These are phyloP conservation scores for Pyricularia grisea DNA, from an alignment of 2,329 filamentous ascomycete genomes.

Conservation along the genomic window DNA sequence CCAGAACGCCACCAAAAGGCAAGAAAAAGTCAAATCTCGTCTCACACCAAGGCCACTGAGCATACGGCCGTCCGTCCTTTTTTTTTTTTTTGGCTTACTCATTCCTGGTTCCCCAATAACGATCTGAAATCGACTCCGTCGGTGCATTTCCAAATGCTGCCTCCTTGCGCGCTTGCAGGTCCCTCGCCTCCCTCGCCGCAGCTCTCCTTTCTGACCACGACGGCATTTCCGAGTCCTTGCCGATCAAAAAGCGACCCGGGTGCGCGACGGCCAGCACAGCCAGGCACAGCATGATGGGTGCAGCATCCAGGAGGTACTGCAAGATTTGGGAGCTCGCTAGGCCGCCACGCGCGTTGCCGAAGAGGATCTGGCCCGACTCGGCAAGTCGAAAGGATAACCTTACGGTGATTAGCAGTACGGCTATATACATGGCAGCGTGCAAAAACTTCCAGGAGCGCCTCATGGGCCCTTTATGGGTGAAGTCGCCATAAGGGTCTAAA, in stretches of 20 bases:
- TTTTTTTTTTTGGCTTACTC: background rate
- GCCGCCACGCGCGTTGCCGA: slow-evolving; percentile 25
- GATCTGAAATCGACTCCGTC: background rate
- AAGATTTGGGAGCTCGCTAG: slow-evolving; percentile 40
- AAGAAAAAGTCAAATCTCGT: background rate
- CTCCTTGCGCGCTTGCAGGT: slow-evolving; percentile 5
- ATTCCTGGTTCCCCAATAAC: background rate
- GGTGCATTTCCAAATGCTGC: background rate
- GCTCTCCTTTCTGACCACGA: slow-evolving; percentile 13
- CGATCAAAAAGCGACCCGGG: slow-evolving; percentile 35
- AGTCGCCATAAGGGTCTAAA: background rate
- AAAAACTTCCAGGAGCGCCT: slow-evolving; percentile 22
- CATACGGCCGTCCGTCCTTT: background rate
- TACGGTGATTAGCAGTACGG: slow-evolving; percentile 15
- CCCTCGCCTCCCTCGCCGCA: slow-evolving; percentile 3
- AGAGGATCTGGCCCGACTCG: slow-evolving; percentile 31
- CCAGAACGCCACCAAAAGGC: background rate
- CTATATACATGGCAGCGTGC: slow-evolving; percentile 22
- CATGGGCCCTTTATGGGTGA: background rate
- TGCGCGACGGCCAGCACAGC: slow-evolving; percentile 31
- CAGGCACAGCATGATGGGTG: slow-evolving; percentile 43
- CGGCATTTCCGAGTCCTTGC: slow-evolving; percentile 35
- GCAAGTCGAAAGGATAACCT: slow-evolving; percentile 52
- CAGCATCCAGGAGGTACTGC: slow-evolving; percentile 39
- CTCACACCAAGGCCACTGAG: background rate